Percentiles rank a stretch among this genome's conserved stretches.
phyloP scores from a whole-genome alignment of 345 rosid species.

The Lepidium sativum region DNA sequence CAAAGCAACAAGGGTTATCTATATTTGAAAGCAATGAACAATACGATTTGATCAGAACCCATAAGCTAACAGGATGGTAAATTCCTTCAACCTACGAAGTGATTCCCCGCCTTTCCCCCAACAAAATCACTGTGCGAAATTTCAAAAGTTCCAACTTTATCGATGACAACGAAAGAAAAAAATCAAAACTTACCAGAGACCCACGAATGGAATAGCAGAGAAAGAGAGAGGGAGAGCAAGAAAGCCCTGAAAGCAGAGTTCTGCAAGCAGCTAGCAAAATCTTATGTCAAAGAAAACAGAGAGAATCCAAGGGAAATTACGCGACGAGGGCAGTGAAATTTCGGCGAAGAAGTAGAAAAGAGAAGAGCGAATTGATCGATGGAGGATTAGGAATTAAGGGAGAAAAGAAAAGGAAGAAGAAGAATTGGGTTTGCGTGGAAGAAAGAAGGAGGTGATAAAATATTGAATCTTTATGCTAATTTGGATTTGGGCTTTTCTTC shows the following conservation, averaged over 20 bases:
- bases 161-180: not conserved
- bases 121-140: not conserved
- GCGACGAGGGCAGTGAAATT: slow-evolving; percentile 9
- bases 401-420: not conserved
- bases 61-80: not conserved
- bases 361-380: slow-evolving; percentile 2
- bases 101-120: not conserved
- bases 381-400: not conserved
- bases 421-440: slow-evolving; percentile 36
- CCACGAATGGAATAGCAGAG: slow-evolving; percentile 1
- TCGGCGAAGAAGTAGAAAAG: slow-evolving; percentile 3
- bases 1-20: not conserved
- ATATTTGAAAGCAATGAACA: not conserved
- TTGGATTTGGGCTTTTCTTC: slow-evolving; percentile 24
- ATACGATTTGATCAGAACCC: not conserved
- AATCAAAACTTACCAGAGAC: slow-evolving; percentile 28
- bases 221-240: not conserved
- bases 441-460: slow-evolving; percentile 25
- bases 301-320: not conserved
- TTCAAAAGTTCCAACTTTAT: not conserved
- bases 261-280: slow-evolving; percentile 1
- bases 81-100: slow-evolving; percentile 6
- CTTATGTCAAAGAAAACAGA: not conserved
- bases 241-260: slow-evolving; percentile 13
- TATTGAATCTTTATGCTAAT: slow-evolving; percentile 8